A percentile compares a stretch with the other conserved stretches of the same genome.
phyloP scores from a whole-genome alignment of 1,139 yeast species.

The Scheffersomyces titani region DNA sequence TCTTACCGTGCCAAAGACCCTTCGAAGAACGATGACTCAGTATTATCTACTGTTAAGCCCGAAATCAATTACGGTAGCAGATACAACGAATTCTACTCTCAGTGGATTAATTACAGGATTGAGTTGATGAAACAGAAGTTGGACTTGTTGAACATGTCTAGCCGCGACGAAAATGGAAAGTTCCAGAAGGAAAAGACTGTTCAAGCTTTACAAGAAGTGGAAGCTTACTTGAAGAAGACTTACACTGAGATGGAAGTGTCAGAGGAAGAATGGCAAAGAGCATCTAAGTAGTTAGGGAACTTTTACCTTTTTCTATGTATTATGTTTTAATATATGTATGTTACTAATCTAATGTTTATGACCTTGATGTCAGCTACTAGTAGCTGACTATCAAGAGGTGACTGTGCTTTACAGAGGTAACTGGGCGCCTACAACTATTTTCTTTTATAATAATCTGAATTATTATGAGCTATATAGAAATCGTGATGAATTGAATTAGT shows the following conservation, averaged over 20 bases:
- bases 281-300: neutral
- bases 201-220: constrained; percentile 36
- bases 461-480: neutral
- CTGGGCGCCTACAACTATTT: neutral
- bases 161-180: constrained; percentile 25
- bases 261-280: constrained; percentile 24
- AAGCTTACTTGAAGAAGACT: constrained; percentile 39
- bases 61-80: constrained; percentile 38
- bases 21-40: constrained; percentile 25
- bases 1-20: constrained; percentile 37
- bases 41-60: constrained; percentile 39
- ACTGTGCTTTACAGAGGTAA: too few species aligned
- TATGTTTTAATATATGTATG: too few species aligned
- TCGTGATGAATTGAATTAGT: neutral
- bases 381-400: too few species aligned
- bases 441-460: neutral
- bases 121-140: constrained; percentile 39
- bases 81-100: constrained; percentile 34
- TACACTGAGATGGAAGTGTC: constrained; percentile 50
- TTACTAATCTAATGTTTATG: too few species aligned
- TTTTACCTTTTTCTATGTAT: too few species aligned
- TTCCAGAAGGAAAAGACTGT: constrained; percentile 45
- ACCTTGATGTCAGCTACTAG: too few species aligned
- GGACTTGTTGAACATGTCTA: constrained; percentile 12
- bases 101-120: constrained; percentile 34